These are phyloP conservation scores for Aspergillus sergii DNA, from an alignment of 2,329 filamentous ascomycete genomes.

Conservation along the genomic window DNA sequence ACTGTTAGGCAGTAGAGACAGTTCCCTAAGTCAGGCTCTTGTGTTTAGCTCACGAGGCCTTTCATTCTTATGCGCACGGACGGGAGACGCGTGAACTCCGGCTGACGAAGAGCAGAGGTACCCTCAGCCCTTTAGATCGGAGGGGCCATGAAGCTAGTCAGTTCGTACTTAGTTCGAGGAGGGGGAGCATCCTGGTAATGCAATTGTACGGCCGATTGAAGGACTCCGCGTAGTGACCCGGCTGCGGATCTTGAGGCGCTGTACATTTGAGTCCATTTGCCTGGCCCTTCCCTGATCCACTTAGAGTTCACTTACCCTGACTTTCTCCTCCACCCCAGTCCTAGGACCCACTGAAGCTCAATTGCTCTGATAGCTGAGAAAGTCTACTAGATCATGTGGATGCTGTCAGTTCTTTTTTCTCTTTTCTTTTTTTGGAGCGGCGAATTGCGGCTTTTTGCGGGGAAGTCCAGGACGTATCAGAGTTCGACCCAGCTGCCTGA, in stretches of 20 bases:
- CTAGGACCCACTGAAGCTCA: slow-evolving; percentile 21
- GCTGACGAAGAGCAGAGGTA: slow-evolving; percentile 20
- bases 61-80: slow-evolving; percentile 25
- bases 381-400: slow-evolving; percentile 29
- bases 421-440: slow-evolving; percentile 23
- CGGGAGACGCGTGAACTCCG: slow-evolving; percentile 26
- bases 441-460: slow-evolving; percentile 34
- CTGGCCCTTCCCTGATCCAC: slow-evolving; percentile 11
- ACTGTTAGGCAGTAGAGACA: slow-evolving; percentile 24
- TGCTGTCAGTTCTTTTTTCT: slow-evolving; percentile 26
- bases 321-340: slow-evolving; percentile 18
- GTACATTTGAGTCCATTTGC: not conserved
- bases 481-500: slow-evolving; percentile 19
- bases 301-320: slow-evolving; percentile 19
- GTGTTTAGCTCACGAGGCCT: slow-evolving; percentile 27
- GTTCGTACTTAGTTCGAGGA: slow-evolving; percentile 1
- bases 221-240: slow-evolving; percentile 1
- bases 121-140: slow-evolving; percentile 9
- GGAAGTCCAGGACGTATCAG: slow-evolving; percentile 30
- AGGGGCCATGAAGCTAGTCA: slow-evolving; percentile 2
- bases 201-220: slow-evolving; percentile 16
- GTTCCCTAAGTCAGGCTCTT: slow-evolving; percentile 14
- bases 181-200: not conserved
- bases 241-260: slow-evolving; percentile 21
- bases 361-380: slow-evolving; percentile 24